Conservation (phyloP, 148 eudicot species). For the Beta vulgaris region DNA sequence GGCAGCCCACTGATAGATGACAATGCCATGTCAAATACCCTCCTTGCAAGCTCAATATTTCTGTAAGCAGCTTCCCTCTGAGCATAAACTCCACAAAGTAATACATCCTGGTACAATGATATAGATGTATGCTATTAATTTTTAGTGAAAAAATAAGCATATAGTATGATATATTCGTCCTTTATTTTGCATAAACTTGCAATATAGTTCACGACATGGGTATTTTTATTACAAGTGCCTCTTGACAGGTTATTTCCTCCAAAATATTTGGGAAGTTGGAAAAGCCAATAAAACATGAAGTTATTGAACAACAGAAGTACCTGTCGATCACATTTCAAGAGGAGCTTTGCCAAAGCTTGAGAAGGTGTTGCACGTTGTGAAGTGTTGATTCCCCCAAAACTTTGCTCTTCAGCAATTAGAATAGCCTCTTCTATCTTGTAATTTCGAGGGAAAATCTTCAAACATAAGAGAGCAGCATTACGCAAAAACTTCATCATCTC, state of each 20-base stretch:
- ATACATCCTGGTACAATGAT: constrained; percentile 55
- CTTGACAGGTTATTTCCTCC: background rate
- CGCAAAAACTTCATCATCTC: constrained; percentile 76
- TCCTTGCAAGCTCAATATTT: constrained; percentile 80
- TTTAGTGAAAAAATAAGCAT: background rate
- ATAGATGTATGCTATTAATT: background rate
- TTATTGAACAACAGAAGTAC: constrained; percentile 31
- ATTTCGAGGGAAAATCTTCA: constrained; percentile 65
- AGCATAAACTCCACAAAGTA: constrained; percentile 93
- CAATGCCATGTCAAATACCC: constrained; percentile 95
- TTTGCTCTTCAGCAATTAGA: constrained; percentile 79
- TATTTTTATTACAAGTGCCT: background rate
- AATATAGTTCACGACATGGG: background rate
- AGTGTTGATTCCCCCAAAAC: constrained; percentile 40
- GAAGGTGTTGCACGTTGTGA: constrained; percentile 55
- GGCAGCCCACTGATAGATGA: constrained; percentile 62
- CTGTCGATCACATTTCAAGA: constrained; percentile 86
- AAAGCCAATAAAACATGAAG: background rate
- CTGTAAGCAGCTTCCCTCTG: constrained; percentile 81
- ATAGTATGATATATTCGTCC: background rate
- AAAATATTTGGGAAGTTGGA: background rate
- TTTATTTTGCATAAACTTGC: background rate
- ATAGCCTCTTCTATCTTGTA: constrained; percentile 73
- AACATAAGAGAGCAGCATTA: constrained; percentile 65
- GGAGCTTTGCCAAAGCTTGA: constrained; percentile 78